These are phyloP conservation scores for Sporisorium iseilematis-ciliati DNA, from an alignment of 1,284 basidiomycete species.

Conservation along the genomic window DNA sequence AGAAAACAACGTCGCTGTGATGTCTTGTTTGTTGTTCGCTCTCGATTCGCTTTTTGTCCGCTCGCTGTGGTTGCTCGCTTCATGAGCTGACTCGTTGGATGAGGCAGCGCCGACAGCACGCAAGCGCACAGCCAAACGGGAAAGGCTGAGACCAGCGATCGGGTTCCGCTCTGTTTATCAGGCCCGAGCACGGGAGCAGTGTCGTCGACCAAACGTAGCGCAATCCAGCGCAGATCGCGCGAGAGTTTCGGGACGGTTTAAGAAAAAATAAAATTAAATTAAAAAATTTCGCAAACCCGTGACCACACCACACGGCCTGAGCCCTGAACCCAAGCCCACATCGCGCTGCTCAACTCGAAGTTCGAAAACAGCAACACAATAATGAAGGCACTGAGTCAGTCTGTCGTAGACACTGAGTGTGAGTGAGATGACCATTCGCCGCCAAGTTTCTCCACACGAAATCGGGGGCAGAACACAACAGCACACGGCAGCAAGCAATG, in stretches of 20 bases:
- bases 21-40: background rate
- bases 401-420: too few relatives aligned
- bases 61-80: background rate
- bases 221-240: conserved; percentile 11
- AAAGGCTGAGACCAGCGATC: background rate
- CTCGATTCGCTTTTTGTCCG: background rate
- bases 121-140: conserved; percentile 1
- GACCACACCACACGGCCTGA: background rate
- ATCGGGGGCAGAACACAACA: background rate
- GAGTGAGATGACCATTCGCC: conserved; percentile 13
- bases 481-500: too few relatives aligned
- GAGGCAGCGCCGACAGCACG: conserved; percentile 1
- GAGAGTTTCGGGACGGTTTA: conserved; percentile 14
- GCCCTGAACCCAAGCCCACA: background rate
- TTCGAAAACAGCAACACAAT: too few relatives aligned
- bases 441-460: conserved; percentile 30
- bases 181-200: conserved; percentile 5
- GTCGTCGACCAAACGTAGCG: background rate
- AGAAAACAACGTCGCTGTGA: background rate
- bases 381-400: too few relatives aligned
- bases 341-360: too few relatives aligned
- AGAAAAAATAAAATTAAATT: background rate
- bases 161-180: background rate
- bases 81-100: conserved; percentile 7
- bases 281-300: background rate